A percentile compares a stretch with the other conserved stretches of the same genome.
Conservation (phyloP, 768 basidiomycete genomes). For the Sarcomyxa edulis region DNA sequence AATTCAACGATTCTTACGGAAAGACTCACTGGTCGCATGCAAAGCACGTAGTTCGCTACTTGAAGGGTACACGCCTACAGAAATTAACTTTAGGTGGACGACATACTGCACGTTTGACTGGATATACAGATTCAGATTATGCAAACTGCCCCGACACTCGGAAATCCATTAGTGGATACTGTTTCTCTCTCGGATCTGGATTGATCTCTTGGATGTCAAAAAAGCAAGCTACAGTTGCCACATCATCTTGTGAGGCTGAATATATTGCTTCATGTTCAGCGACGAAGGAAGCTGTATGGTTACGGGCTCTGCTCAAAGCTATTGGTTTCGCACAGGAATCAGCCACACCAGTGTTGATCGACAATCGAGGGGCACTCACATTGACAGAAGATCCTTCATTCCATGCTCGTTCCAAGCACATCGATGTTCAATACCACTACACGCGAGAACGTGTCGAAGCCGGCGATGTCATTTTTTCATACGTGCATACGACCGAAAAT, state of each 20-base stretch:
- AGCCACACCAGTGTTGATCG: slow-evolving; percentile 14
- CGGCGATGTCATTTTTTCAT: slow-evolving; percentile 17
- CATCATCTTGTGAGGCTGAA: slow-evolving; percentile 33
- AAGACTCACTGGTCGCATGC: slow-evolving; percentile 21
- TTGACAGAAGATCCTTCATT: slow-evolving; percentile 26
- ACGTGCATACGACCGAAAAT: slow-evolving; percentile 28
- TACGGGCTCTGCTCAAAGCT: slow-evolving; percentile 12
- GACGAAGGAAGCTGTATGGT: slow-evolving; percentile 19
- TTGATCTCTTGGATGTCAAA: slow-evolving; percentile 28
- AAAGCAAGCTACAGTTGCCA: slow-evolving; percentile 25
- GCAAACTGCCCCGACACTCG: slow-evolving; percentile 11
- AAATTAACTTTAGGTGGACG: not conserved
- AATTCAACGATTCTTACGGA: slow-evolving; percentile 21
- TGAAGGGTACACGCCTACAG: not conserved
- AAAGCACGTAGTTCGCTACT: slow-evolving; percentile 12
- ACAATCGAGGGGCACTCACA: slow-evolving; percentile 32
- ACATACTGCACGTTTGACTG: too few relatives aligned
- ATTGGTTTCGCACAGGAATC: slow-evolving; percentile 11
- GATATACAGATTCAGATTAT: slow-evolving; percentile 11
- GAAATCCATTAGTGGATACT: slow-evolving; percentile 23
- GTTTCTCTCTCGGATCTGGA: slow-evolving; percentile 23
- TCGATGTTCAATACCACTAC: slow-evolving; percentile 34
- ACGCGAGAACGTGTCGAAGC: slow-evolving; percentile 26
- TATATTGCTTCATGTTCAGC: slow-evolving; percentile 34
- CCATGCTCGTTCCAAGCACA: slow-evolving; percentile 36